These are phyloP conservation scores for Meyerozyma sp. DNA, from an alignment of 1,139 yeast genomes.

Conservation along the genomic window DNA sequence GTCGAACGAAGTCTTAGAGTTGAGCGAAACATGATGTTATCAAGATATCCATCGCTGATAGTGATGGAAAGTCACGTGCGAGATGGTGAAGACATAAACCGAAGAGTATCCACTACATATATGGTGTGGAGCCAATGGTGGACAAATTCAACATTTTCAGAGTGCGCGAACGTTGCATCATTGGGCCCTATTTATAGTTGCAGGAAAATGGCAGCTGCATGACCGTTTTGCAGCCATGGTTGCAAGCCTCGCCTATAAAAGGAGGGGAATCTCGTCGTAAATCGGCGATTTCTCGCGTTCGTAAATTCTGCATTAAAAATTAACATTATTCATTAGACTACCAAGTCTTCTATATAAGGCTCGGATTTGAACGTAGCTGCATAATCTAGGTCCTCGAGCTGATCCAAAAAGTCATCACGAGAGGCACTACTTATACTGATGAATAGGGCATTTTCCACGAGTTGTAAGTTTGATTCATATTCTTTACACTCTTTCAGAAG, in stretches of 20 bases:
- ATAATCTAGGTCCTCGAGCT: conserved; percentile 17
- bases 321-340: not conserved
- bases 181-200: not conserved
- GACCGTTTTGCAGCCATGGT: not conserved
- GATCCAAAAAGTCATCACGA: conserved; percentile 4
- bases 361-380: conserved; percentile 15
- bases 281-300: too few species aligned
- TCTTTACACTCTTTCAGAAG: conserved; percentile 9
- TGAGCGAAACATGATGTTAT: not conserved
- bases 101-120: too few species aligned
- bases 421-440: conserved; percentile 11
- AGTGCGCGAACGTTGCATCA: not conserved
- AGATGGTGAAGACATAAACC: not conserved
- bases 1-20: not conserved
- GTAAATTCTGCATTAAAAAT: not conserved
- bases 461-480: conserved; percentile 9
- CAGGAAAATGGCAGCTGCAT: not conserved
- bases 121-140: too few species aligned
- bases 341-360: conserved; percentile 13
- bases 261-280: too few species aligned
- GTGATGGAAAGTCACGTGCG: conserved; percentile 1
- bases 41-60: not conserved
- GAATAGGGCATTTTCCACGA: conserved; percentile 24
- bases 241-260: not conserved
- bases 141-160: too few species aligned